phyloP scores from a whole-genome alignment of 2,329 filamentous ascomycete genomes.

The Fusarium coicis region DNA sequence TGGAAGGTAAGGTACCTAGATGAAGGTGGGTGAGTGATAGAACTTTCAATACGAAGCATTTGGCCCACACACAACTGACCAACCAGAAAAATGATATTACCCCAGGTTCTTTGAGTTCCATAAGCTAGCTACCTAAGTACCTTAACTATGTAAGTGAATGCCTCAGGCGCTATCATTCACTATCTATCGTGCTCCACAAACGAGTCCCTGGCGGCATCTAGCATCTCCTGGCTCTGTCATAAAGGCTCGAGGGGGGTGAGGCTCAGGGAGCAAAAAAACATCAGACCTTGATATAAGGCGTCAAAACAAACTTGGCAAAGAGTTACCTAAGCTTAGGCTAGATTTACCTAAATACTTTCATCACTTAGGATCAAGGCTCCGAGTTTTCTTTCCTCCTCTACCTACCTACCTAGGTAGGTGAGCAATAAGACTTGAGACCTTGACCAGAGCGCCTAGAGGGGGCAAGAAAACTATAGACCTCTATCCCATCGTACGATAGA shows the following conservation, averaged over 20 bases:
- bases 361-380: neutral
- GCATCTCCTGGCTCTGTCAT: neutral
- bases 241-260: neutral
- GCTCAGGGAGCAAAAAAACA: neutral
- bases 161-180: constrained; percentile 11
- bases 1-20: neutral
- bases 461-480: neutral
- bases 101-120: constrained; percentile 11
- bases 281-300: no score
- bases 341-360: neutral
- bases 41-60: constrained; percentile 16
- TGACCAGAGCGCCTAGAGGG: neutral
- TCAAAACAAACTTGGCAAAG: no score
- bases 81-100: constrained; percentile 25
- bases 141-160: neutral
- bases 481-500: neutral
- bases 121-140: neutral
- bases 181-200: neutral
- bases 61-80: constrained; percentile 7
- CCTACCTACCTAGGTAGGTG: neutral
- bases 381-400: neutral
- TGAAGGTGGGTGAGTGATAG: neutral
- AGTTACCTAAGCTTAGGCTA: no score
- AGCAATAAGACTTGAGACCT: neutral
- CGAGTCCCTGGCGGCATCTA: neutral